These are phyloP conservation scores for Nicotiana tabacum DNA, from an alignment of 257 asterid species.

Conservation along the genomic window DNA sequence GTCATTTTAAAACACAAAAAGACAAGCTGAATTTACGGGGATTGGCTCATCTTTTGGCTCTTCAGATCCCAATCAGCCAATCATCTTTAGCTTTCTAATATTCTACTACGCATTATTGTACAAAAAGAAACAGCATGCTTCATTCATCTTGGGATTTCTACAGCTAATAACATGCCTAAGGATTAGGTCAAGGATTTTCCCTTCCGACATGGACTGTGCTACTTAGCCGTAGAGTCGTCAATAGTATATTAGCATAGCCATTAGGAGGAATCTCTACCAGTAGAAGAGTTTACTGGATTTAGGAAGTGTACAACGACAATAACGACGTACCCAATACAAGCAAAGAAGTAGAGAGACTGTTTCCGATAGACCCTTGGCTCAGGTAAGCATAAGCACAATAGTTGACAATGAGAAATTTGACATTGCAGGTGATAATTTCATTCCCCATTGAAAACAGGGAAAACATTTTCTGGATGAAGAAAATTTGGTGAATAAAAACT, in stretches of 20 bases:
- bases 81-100: constrained; percentile 32
- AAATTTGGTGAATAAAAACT: not conserved
- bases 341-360: no score
- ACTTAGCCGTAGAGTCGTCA: not conserved
- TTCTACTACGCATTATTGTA: constrained; percentile 14
- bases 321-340: no score
- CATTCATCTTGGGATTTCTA: not conserved
- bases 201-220: not conserved
- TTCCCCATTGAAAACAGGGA: no score
- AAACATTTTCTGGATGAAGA: not conserved
- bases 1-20: not conserved
- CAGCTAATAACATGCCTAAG: not conserved
- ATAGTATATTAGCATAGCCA: not conserved
- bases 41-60: constrained; percentile 27
- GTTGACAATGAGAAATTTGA: no score
- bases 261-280: not conserved
- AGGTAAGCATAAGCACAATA: no score
- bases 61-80: constrained; percentile 31
- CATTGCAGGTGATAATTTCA: no score
- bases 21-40: constrained; percentile 50
- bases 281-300: not conserved
- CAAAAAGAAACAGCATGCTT: not conserved
- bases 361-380: no score
- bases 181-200: not conserved
- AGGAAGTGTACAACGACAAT: no score